phyloP scores from a whole-genome alignment of 1,284 basidiomycete genomes.

The Fomitopsis palustris region DNA sequence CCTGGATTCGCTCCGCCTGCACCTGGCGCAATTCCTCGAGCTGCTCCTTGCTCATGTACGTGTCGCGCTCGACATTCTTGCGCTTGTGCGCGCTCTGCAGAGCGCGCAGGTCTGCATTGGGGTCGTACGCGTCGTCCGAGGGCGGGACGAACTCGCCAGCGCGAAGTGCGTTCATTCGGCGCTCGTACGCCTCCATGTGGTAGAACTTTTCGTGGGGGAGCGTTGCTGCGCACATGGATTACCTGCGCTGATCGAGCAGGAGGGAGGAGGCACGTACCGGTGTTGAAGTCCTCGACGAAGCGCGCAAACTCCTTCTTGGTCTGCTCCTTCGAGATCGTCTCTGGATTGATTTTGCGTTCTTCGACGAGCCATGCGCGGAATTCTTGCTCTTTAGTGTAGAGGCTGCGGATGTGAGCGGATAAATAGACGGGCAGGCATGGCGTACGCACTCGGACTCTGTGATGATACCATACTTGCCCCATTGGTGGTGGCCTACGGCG shows the following conservation, averaged over 20 bases:
- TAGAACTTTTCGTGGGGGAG: conserved; percentile 92
- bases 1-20: conserved; percentile 78
- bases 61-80: conserved; percentile 57
- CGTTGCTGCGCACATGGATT: conserved; percentile 51
- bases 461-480: conserved; percentile 88
- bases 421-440: neutral
- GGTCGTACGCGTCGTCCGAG: conserved; percentile 68
- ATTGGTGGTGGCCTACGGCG: conserved; percentile 63
- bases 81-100: conserved; percentile 67
- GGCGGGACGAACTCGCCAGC: conserved; percentile 76
- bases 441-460: conserved; percentile 73
- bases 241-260: neutral
- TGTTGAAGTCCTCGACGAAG: conserved; percentile 86
- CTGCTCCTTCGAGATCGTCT: conserved; percentile 79
- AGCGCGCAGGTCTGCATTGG: conserved; percentile 75
- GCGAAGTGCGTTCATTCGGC: conserved; percentile 77
- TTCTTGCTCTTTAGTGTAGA: conserved; percentile 78
- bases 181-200: conserved; percentile 77
- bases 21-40: conserved; percentile 76
- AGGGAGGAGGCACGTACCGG: conserved; percentile 44
- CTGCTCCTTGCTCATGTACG: conserved; percentile 73
- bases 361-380: conserved; percentile 90
- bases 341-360: conserved; percentile 84
- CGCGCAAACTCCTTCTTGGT: conserved; percentile 79
- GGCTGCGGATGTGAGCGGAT: conserved; percentile 37